Base-by-base conservation (phyloP, 2,329 filamentous ascomycete genomes). In the Exophiala lecanii-corni region DNA sequence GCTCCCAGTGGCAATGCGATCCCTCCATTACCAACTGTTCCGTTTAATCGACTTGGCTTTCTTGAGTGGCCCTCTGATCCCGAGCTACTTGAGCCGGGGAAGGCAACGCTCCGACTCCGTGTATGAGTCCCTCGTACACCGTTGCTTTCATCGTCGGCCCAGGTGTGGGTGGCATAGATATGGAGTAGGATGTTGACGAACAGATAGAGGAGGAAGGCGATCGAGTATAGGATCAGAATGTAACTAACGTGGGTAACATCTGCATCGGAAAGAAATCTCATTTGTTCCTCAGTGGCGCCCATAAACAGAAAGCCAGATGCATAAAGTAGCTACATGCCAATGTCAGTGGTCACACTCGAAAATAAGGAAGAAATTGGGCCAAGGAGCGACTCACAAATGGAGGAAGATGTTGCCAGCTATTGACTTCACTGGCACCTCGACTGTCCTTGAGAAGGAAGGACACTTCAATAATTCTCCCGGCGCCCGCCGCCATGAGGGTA, bases 251-350 rank as follows among this genome's bases (percentile, higher is more conserved):
- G 88, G 18, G 89, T 89, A 57, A 97, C 81, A 46, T 81, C 75
- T 0, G 86, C 84, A 28, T 78, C 71, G 30, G 79, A 75, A 4
- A 97, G 72, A 2, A 96, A 71, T 16, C 73, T 59, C 86, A 97
- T 95, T 66, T 97, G 92, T 68, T 98, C 89, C 63, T 97, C 92
- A 1, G 89, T 97, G 12, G 92, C 91, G 21, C 88, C 86, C 89
- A 97, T 94, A 70, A 98, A 98, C 30, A 98, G 75, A 68, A 97
- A 95, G 1, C 92, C 92, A 3, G 89, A 85, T 4, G 89, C 89
- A 59, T 86, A 94, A 19, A 98, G 77, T 30, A 97, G 75, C 89
- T 94, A 57, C 51, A 26, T 26, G 47, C 9, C 7, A 23, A 36
- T 10, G 42, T 64, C 51, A 62, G 59, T 55, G 26, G 50, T n/a